Evolutionary conservation across 495 filamentous ascomycete species (phyloP).

Genomic region (Rostrohypoxylon terebratum): DNA sequence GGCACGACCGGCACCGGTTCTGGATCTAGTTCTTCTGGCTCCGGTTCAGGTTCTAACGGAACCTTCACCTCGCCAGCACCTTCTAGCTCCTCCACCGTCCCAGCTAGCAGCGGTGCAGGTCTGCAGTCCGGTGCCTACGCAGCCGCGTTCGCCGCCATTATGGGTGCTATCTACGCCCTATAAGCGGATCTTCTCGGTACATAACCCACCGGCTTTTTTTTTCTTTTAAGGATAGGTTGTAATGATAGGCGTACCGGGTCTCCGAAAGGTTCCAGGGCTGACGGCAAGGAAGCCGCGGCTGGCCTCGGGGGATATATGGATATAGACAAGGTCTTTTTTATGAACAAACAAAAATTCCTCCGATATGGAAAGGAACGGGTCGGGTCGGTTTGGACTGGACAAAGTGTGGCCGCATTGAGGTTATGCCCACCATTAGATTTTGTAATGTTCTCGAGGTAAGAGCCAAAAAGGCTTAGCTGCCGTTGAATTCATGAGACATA

Average conservation of each 20-base stretch:
- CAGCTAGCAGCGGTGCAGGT: conserved; percentile 37
- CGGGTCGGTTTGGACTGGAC: neutral
- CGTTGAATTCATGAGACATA: conserved; percentile 40
- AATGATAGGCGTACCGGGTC: conserved; percentile 33
- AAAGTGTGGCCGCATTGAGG: conserved; percentile 34
- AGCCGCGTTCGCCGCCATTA: conserved; percentile 47
- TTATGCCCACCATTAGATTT: conserved; percentile 19
- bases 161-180: conserved; percentile 48
- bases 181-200: conserved; percentile 19
- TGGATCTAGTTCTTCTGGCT: conserved; percentile 38
- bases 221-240: conserved; percentile 7
- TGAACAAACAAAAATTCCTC: conserved; percentile 34
- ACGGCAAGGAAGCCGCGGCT: conserved; percentile 10
- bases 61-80: conserved; percentile 40
- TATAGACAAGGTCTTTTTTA: conserved; percentile 28
- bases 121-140: conserved; percentile 43
- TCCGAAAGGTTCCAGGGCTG: conserved; percentile 5
- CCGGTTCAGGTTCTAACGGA: conserved; percentile 43
- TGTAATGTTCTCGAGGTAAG: conserved; percentile 36
- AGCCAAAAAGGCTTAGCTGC: conserved; percentile 29
- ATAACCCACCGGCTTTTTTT: neutral
- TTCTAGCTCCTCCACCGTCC: conserved; percentile 33
- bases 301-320: conserved; percentile 27
- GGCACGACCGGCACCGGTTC: conserved; percentile 43
- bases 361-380: neutral